A percentile compares a stretch with the other conserved stretches of the same genome.
These are phyloP conservation scores for Blepharisma japonicum DNA, from an alignment of 73 alveolate species.

Conservation along the genomic window DNA sequence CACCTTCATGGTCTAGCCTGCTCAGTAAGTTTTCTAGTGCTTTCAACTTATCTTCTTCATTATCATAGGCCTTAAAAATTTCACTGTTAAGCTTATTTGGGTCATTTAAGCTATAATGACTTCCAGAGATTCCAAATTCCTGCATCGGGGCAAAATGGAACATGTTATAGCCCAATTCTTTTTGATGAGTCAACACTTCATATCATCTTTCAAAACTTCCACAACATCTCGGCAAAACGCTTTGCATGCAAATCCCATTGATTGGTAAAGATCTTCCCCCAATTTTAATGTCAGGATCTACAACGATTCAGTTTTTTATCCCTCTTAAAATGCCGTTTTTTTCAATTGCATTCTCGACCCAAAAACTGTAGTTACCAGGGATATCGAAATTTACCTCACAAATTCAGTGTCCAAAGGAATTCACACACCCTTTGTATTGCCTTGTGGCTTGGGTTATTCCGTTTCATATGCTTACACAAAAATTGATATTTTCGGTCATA, in stretches of 20 bases:
- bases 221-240: conserved; percentile 65
- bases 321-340: too few species aligned
- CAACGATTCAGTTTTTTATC: too few species aligned
- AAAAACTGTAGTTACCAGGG: too few species aligned
- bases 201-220: conserved; percentile 66
- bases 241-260: conserved; percentile 51
- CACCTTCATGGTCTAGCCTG: conserved; percentile 26
- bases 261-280: too few species aligned
- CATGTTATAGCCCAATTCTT: conserved; percentile 63
- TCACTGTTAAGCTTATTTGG: conserved; percentile 52
- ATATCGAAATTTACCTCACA: too few species aligned
- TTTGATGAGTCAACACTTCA: conserved; percentile 49
- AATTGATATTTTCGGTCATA: too few species aligned
- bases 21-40: neutral
- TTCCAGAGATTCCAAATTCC: conserved; percentile 65
- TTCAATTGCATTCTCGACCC: too few species aligned
- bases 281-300: too few species aligned
- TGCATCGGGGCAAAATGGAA: conserved; percentile 82
- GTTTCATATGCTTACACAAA: too few species aligned
- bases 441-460: too few species aligned
- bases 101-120: conserved; percentile 72
- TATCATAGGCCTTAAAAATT: conserved; percentile 26
- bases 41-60: neutral
- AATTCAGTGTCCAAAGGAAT: too few species aligned
- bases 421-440: too few species aligned